Evolutionary conservation across 345 rosid species (phyloP).

Genomic region (Triadica sebifera): DNA sequence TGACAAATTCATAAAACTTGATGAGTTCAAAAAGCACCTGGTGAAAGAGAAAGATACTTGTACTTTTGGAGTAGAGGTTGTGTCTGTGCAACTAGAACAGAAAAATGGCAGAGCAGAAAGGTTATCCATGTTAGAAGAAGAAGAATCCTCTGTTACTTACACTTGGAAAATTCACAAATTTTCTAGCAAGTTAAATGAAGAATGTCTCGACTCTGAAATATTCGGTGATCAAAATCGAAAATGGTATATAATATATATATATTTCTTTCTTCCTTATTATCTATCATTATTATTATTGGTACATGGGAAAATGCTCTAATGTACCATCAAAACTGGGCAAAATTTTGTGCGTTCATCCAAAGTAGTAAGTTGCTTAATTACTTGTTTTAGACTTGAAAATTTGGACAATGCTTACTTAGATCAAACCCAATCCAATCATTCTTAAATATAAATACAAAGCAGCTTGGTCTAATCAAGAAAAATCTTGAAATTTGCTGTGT

Average conservation of each 20-base stretch:
- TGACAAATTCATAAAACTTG: slow-evolving; percentile 30
- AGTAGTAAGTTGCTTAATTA: neutral
- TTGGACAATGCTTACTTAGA: too few species aligned
- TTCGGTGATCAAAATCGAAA: slow-evolving; percentile 21
- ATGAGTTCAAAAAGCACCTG: slow-evolving; percentile 17
- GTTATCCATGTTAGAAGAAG: slow-evolving; percentile 27
- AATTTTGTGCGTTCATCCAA: neutral
- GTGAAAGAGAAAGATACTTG: slow-evolving; percentile 35
- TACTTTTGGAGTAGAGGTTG: slow-evolving; percentile 41
- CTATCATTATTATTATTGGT: too few species aligned
- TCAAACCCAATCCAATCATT: too few species aligned
- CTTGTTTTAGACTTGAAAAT: neutral
- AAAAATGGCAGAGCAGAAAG: slow-evolving; percentile 32
- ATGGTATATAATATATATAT: neutral
- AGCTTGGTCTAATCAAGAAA: neutral
- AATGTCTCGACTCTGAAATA: slow-evolving; percentile 24
- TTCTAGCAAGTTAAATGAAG: slow-evolving; percentile 17
- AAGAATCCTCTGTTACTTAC: slow-evolving; percentile 7
- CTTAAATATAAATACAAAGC: neutral
- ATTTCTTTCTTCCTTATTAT: neutral
- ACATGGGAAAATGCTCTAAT: too few species aligned
- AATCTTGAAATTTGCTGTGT: neutral
- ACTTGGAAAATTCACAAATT: slow-evolving; percentile 43
- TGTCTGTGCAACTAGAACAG: slow-evolving; percentile 34
- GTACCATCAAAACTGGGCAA: too few species aligned